Evolutionary conservation across 1,139 yeast genomes (phyloP).

Genomic region (Pichia sp.): DNA sequence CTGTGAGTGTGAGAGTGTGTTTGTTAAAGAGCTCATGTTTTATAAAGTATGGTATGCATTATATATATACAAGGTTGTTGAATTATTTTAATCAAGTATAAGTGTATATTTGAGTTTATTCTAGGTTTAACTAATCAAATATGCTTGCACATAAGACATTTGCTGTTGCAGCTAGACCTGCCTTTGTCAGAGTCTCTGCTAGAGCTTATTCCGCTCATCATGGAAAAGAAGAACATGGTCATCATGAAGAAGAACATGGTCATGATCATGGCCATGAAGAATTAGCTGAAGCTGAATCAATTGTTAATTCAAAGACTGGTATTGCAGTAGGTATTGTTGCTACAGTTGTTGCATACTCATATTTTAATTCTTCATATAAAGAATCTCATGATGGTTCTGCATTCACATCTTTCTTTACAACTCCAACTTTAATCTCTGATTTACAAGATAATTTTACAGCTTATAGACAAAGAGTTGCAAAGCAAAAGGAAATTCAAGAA

Average conservation of each 20-base stretch:
- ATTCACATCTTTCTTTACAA: conserved; percentile 17
- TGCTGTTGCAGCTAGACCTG: neutral
- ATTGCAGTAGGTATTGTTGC: conserved; percentile 18
- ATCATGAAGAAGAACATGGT: conserved; percentile 16
- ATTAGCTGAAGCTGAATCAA: conserved; percentile 25
- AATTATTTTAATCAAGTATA: no score
- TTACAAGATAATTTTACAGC: conserved; percentile 20
- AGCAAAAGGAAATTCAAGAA: conserved; percentile 20
- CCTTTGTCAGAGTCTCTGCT: neutral
- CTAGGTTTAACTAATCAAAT: neutral
- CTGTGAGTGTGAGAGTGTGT: no score
- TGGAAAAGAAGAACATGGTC: conserved; percentile 13
- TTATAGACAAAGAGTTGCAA: conserved; percentile 25
- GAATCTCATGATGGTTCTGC: conserved; percentile 25
- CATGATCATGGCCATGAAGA: conserved; percentile 21
- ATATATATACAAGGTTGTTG: no score
- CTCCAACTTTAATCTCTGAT: conserved; percentile 17
- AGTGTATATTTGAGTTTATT: no score
- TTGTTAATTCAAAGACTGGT: conserved; percentile 25
- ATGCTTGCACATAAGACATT: conserved; percentile 10
- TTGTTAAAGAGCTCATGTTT: no score
- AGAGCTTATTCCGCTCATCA: conserved; percentile 17
- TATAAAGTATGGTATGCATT: no score
- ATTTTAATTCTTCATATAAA: conserved; percentile 22
- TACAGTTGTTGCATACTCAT: conserved; percentile 18